Conservation (phyloP, 2,329 filamentous ascomycete genomes). For the Aureobasidium sp. region DNA sequence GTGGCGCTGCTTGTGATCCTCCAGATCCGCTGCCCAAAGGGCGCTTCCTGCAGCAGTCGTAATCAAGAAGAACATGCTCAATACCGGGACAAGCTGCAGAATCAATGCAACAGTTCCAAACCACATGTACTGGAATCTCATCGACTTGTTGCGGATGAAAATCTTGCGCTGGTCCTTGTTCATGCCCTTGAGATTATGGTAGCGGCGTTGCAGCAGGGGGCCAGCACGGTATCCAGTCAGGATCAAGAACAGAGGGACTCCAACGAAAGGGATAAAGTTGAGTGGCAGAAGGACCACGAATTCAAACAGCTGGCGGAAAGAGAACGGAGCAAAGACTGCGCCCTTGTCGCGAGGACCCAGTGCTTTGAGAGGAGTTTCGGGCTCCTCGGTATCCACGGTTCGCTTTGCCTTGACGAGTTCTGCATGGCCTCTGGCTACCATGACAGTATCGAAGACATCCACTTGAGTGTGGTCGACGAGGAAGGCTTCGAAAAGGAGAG, state of each 20-base stretch:
- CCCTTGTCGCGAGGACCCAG: conserved; percentile 72
- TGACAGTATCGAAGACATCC: conserved; percentile 71
- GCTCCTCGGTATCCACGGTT: conserved; percentile 62
- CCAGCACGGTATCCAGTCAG: conserved; percentile 82
- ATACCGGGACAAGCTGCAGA: conserved; percentile 75
- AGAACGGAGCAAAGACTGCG: conserved; percentile 81
- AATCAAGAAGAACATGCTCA: conserved; percentile 91
- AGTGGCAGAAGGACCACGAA: conserved; percentile 60
- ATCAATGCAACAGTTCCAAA: conserved; percentile 61
- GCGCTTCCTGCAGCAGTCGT: conserved; percentile 79
- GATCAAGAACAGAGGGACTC: conserved; percentile 76
- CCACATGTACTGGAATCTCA: conserved; percentile 81
- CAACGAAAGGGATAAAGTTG: conserved; percentile 77
- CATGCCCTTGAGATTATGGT: conserved; percentile 72
- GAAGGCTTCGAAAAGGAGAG: conserved; percentile 45
- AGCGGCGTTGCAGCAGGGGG: conserved; percentile 83
- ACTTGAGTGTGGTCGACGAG: conserved; percentile 64
- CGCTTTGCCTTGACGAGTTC: conserved; percentile 53
- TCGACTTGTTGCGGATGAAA: conserved; percentile 53
- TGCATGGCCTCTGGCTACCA: conserved; percentile 64
- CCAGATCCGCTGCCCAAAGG: conserved; percentile 74
- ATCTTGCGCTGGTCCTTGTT: conserved; percentile 63
- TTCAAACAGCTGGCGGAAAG: conserved; percentile 80
- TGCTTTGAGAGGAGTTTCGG: conserved; percentile 64
- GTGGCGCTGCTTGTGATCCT: conserved; percentile 37